These are phyloP conservation scores for Allomyces macrogynus DNA, from an alignment of 192 early-diverging fungal genomes.

Conservation along the genomic window DNA sequence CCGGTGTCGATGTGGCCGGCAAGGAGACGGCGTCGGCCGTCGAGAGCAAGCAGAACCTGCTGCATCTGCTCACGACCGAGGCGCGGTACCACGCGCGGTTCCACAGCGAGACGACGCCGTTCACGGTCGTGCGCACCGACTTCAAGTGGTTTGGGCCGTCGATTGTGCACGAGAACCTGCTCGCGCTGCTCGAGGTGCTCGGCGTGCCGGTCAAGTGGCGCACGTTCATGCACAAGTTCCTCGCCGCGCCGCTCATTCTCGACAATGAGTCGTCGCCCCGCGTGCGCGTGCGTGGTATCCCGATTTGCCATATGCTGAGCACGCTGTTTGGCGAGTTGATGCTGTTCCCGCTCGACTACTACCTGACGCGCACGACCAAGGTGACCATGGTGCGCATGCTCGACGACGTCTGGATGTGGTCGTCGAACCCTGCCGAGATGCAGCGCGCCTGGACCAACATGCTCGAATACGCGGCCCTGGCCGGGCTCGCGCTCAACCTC, in stretches of 20 bases:
- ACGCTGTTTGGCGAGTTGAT: slow-evolving; percentile 4
- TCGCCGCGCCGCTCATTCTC: slow-evolving; percentile 3
- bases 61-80: slow-evolving; percentile 6
- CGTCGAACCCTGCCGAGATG: slow-evolving; percentile 2
- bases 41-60: slow-evolving; percentile 4
- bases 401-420: slow-evolving; percentile 9
- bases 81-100: slow-evolving; percentile 4
- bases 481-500: slow-evolving; percentile 2
- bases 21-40: slow-evolving; percentile 1
- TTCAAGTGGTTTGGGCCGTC: slow-evolving; percentile 13
- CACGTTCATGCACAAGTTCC: slow-evolving; percentile 4
- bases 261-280: slow-evolving; percentile 1
- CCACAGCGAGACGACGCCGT: slow-evolving; percentile 1
- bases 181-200: slow-evolving; percentile 3
- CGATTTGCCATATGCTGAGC: slow-evolving; percentile 5
- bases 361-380: slow-evolving; percentile 2
- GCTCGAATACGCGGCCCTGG: slow-evolving; percentile 1
- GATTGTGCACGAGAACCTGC: slow-evolving; percentile 5
- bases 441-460: slow-evolving; percentile 3
- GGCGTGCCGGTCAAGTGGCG: slow-evolving; percentile 4
- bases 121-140: slow-evolving; percentile 11
- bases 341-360: slow-evolving; percentile 4
- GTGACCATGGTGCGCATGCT: slow-evolving; percentile 2
- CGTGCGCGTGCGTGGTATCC: slow-evolving; percentile 6
- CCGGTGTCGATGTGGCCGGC: background rate